Evolutionary conservation across 2,329 filamentous ascomycete species (phyloP).

Genomic region (Pyrenophora tritici-repentis): DNA sequence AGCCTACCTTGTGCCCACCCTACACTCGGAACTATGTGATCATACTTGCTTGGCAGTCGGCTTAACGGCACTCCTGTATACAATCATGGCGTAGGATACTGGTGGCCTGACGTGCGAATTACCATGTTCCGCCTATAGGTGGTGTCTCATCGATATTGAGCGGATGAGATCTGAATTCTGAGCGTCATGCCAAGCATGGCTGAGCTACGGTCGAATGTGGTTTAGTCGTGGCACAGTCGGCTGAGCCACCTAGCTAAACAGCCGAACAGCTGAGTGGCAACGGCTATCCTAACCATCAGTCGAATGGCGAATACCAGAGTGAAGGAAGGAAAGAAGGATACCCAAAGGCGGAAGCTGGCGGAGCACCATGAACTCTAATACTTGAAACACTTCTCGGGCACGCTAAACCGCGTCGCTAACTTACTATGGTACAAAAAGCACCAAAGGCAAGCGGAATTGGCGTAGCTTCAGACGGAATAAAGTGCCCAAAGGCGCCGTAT

Average conservation of each 20-base stretch:
- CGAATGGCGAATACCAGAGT: too few species aligned
- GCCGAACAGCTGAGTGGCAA: not conserved
- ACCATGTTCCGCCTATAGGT: not conserved
- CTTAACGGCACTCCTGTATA: conserved; percentile 1
- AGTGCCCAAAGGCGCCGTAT: conserved; percentile 23
- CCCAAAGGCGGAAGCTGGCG: not conserved
- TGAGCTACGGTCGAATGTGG: conserved; percentile 1
- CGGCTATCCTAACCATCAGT: not conserved
- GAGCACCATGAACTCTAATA: not conserved
- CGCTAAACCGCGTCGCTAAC: not conserved
- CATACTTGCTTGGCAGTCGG: conserved; percentile 18
- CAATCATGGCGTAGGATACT: conserved; percentile 10
- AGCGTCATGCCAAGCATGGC: conserved; percentile 12
- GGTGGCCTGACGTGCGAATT: conserved; percentile 18
- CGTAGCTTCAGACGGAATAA: conserved; percentile 16
- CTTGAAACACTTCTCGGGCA: too few species aligned
- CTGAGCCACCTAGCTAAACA: not conserved
- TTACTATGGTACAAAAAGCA: not conserved
- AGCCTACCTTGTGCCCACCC: conserved; percentile 2
- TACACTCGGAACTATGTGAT: not conserved
- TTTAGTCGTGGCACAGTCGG: conserved; percentile 10
- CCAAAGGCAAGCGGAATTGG: conserved; percentile 21
- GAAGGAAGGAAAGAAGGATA: not conserved
- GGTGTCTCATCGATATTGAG: conserved; percentile 6
- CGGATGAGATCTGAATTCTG: not conserved